Evolutionary conservation across 345 rosid genomes (phyloP).

Genomic region (Garcia nutans): DNA sequence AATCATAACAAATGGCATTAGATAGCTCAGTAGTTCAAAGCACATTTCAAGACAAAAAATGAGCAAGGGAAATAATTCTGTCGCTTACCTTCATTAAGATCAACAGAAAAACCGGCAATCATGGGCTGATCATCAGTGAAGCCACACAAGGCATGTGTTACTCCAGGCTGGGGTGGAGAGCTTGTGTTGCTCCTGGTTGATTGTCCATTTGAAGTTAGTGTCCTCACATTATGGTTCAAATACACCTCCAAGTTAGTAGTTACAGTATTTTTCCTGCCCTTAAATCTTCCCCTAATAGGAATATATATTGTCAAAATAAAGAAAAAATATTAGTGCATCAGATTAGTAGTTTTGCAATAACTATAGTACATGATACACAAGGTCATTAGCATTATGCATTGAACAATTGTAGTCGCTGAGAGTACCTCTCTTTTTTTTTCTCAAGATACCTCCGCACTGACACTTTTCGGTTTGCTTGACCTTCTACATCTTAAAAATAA

Average conservation of each 20-base stretch:
- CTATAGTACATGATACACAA: neutral
- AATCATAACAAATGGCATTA: neutral
- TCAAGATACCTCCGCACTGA: constrained; percentile 71
- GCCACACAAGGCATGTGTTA: constrained; percentile 26
- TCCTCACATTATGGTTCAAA: constrained; percentile 45
- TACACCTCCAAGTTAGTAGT: constrained; percentile 53
- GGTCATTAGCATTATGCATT: neutral
- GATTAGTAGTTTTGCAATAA: neutral
- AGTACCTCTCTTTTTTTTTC: constrained; percentile 80
- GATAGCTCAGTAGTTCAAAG: neutral
- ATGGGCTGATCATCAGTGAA: constrained; percentile 45
- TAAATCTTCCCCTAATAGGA: constrained; percentile 53
- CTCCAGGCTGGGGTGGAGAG: constrained; percentile 47
- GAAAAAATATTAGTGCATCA: neutral
- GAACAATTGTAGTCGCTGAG: constrained; percentile 10
- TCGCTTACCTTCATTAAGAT: constrained; percentile 58
- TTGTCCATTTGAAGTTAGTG: constrained; percentile 52
- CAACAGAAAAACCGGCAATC: constrained; percentile 46
- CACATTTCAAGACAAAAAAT: neutral
- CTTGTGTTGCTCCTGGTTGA: constrained; percentile 31
- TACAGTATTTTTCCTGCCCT: constrained; percentile 54
- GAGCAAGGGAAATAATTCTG: neutral
- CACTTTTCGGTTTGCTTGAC: constrained; percentile 62
- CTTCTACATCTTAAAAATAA: constrained; percentile 55
- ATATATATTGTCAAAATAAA: constrained; percentile 3